Evolutionary conservation across 768 basidiomycete genomes (phyloP).

Genomic region (Crucibulum laeve): DNA sequence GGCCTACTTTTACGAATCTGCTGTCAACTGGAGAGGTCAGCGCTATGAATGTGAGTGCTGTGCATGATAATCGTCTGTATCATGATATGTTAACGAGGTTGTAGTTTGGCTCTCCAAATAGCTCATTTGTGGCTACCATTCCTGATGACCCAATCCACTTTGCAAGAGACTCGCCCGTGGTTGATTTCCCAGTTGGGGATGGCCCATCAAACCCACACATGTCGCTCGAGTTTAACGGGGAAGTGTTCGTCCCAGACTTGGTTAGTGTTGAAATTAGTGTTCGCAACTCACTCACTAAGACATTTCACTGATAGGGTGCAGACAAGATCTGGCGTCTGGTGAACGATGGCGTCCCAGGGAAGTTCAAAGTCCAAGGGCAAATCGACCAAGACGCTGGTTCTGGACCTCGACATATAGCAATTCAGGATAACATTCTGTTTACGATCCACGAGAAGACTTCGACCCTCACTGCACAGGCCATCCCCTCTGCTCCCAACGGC

Average conservation of each 20-base stretch:
- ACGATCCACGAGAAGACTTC: constrained; percentile 48
- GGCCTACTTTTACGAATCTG: constrained; percentile 45
- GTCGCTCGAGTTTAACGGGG: constrained; percentile 45
- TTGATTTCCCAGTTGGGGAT: constrained; percentile 44
- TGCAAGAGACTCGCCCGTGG: constrained; percentile 27
- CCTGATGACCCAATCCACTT: constrained; percentile 35
- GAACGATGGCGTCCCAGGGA: constrained; percentile 32
- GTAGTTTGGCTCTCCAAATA: constrained; percentile 33
- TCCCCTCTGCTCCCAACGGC: constrained; percentile 44
- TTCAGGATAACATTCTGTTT: constrained; percentile 40
- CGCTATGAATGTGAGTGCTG: constrained; percentile 43
- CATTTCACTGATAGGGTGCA: constrained; percentile 35
- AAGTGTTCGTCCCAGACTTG: constrained; percentile 59
- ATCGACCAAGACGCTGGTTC: constrained; percentile 49
- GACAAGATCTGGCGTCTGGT: constrained; percentile 64
- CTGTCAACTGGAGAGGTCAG: constrained; percentile 53
- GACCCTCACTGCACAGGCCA: constrained; percentile 45
- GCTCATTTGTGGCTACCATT: constrained; percentile 27
- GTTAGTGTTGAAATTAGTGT: constrained; percentile 22
- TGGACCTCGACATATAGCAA: constrained; percentile 57
- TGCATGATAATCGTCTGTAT: neutral
- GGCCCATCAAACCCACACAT: constrained; percentile 57
- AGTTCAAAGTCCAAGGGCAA: constrained; percentile 50
- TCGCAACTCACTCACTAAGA: neutral
- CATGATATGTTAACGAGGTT: neutral